These are phyloP conservation scores for Heliamphora pulchella DNA, from an alignment of 179 eudicot species.

Conservation along the genomic window DNA sequence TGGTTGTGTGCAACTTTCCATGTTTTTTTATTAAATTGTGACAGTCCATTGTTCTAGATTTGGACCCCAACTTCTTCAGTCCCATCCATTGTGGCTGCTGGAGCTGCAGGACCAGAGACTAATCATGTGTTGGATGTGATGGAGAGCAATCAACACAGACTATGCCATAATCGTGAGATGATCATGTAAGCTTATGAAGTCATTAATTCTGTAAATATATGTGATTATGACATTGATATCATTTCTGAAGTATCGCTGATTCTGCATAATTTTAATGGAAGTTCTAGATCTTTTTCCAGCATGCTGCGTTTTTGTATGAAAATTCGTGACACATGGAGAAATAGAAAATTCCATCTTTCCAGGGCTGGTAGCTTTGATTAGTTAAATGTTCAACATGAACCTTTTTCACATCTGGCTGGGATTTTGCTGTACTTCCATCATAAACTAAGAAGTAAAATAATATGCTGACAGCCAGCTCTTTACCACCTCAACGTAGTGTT, in stretches of 20 bases:
- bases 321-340: neutral
- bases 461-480: neutral
- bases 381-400: too few relatives aligned
- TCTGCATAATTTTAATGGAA: neutral
- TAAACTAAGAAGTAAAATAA: neutral
- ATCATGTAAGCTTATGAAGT: conserved; percentile 47
- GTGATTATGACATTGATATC: neutral
- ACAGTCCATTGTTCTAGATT: conserved; percentile 41
- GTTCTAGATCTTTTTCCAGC: conserved; percentile 4
- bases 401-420: neutral
- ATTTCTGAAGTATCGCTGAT: neutral
- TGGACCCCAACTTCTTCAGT: conserved; percentile 78
- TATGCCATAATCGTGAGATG: conserved; percentile 63
- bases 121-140: conserved; percentile 57
- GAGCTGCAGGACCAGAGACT: conserved; percentile 59
- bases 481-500: neutral
- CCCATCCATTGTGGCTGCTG: conserved; percentile 68
- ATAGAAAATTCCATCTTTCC: neutral
- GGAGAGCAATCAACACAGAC: conserved; percentile 72
- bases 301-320: neutral
- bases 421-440: neutral
- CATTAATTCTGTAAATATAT: neutral
- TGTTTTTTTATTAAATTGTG: neutral
- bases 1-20: neutral
- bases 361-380: neutral